Evolutionary conservation across 2,329 filamentous ascomycete genomes (phyloP).

Genomic region (Colletotrichum salicis): DNA sequence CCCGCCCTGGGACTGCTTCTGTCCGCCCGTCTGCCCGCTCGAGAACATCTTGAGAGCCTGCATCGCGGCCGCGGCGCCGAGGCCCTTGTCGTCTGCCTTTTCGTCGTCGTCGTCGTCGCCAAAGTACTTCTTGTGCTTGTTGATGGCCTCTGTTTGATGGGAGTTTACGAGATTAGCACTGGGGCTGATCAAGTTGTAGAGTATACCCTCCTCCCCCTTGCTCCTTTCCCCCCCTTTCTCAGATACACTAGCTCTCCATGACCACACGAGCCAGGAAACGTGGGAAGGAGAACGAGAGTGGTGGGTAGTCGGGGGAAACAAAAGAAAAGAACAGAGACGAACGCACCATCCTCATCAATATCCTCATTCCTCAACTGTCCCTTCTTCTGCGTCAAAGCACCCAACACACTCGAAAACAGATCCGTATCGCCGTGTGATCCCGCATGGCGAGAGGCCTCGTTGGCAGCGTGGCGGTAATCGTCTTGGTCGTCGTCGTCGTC

Average conservation of each 20-base stretch:
- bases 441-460: conserved; percentile 58
- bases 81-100: conserved; percentile 60
- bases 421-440: conserved; percentile 57
- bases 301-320: background rate
- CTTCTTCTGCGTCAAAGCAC: conserved; percentile 61
- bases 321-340: background rate
- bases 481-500: conserved; percentile 56
- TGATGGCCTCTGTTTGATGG: conserved; percentile 67
- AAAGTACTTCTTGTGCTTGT: conserved; percentile 81
- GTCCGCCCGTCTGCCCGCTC: conserved; percentile 58
- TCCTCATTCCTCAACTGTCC: conserved; percentile 56
- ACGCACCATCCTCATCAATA: conserved; percentile 61
- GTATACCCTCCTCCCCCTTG: no score
- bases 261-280: no score
- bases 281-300: background rate
- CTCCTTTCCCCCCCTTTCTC: no score
- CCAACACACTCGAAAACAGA: conserved; percentile 62
- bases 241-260: background rate
- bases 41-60: conserved; percentile 85
- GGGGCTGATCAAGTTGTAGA: no score
- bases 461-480: conserved; percentile 59
- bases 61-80: conserved; percentile 81
- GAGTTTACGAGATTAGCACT: no score
- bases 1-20: conserved; percentile 73
- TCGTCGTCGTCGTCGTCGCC: conserved; percentile 59